Evolutionary conservation across 1,284 basidiomycete species (phyloP).

Genomic region (Hymenochaete sp.): DNA sequence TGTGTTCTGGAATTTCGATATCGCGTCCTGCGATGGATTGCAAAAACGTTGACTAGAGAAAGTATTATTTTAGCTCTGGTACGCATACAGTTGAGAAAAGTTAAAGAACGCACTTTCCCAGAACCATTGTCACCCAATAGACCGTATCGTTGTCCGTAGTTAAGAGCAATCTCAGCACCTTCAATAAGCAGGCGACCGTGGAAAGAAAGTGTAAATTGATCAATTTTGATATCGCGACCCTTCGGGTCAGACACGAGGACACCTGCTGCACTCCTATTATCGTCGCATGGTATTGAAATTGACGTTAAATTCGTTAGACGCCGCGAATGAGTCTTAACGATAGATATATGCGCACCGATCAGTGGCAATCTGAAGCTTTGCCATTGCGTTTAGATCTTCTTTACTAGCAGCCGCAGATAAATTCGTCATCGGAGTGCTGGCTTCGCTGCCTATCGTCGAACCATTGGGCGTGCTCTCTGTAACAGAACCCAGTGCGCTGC

Average conservation of each 20-base stretch:
- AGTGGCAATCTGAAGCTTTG: constrained; percentile 78
- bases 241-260: constrained; percentile 91
- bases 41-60: constrained; percentile 51
- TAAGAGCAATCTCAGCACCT: constrained; percentile 63
- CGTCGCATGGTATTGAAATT: background rate
- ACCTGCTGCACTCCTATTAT: constrained; percentile 74
- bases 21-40: constrained; percentile 85
- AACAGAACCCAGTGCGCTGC: constrained; percentile 37
- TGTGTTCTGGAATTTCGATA: constrained; percentile 89
- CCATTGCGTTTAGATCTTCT: constrained; percentile 75
- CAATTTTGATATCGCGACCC: constrained; percentile 95
- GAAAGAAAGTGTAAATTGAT: constrained; percentile 93
- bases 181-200: constrained; percentile 93
- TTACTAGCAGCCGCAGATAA: constrained; percentile 64
- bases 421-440: constrained; percentile 74
- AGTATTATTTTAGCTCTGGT: background rate
- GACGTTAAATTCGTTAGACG: too few species aligned
- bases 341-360: constrained; percentile 56
- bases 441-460: constrained; percentile 47
- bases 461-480: constrained; percentile 42
- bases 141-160: constrained; percentile 61
- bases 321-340: background rate
- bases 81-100: constrained; percentile 8
- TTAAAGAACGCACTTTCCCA: constrained; percentile 40
- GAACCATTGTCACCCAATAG: constrained; percentile 61